These are phyloP conservation scores for Diphasiastrum complanatum DNA, from an alignment of 83 land plant genomes.

Conservation along the genomic window DNA sequence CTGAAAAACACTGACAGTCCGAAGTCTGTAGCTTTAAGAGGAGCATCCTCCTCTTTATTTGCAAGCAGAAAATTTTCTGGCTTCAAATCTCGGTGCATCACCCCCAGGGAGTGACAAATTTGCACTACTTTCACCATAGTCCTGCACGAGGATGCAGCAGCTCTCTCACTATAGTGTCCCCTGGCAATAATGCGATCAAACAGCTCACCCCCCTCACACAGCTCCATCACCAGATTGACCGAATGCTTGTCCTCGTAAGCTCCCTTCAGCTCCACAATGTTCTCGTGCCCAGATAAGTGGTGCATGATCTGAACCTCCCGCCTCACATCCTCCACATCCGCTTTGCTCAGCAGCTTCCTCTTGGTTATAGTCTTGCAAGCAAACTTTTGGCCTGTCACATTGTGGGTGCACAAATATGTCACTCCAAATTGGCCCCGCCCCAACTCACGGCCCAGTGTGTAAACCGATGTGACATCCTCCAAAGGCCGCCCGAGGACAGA, in stretches of 20 bases:
- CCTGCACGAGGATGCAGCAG: constrained; percentile 7
- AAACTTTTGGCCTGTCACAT: not conserved
- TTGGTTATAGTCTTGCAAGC: constrained; percentile 14
- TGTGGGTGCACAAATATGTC: too few relatives aligned
- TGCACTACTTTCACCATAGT: constrained; percentile 12
- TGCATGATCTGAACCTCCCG: constrained; percentile 16
- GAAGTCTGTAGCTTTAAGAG: constrained; percentile 8
- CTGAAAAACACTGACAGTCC: constrained; percentile 18
- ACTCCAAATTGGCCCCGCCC: too few relatives aligned
- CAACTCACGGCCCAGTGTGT: too few relatives aligned
- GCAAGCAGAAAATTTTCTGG: constrained; percentile 5
- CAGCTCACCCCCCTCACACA: constrained; percentile 8
- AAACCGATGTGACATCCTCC: too few relatives aligned
- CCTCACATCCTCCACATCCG: constrained; percentile 11
- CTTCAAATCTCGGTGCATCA: constrained; percentile 14
- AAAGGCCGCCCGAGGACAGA: too few relatives aligned
- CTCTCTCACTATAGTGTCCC: constrained; percentile 17
- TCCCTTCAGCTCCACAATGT: constrained; percentile 15
- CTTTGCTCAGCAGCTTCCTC: constrained; percentile 3
- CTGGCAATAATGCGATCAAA: constrained; percentile 17
- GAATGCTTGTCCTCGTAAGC: constrained; percentile 14
- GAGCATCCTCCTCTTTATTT: not conserved
- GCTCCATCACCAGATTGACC: constrained; percentile 15
- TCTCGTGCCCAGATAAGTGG: constrained; percentile 8
- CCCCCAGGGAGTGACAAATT: constrained; percentile 10